Evolutionary conservation across 352 stramenopile species (phyloP).

Genomic region (Pythium angustatum): DNA sequence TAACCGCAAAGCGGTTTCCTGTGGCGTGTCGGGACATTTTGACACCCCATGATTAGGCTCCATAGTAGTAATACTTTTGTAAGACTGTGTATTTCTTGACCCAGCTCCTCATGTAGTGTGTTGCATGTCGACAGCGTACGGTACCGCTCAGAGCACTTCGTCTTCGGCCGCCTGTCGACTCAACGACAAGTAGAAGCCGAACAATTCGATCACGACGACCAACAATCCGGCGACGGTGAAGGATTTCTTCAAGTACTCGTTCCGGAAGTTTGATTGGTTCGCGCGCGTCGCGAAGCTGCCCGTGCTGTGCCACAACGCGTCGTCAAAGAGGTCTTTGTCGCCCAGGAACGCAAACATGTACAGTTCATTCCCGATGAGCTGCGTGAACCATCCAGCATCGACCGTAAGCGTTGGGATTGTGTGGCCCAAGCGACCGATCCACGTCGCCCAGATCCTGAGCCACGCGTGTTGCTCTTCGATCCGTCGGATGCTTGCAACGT

Average conservation of each 20-base stretch:
- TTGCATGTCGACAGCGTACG: too few species aligned
- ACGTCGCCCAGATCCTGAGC: not conserved
- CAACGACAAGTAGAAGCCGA: too few species aligned
- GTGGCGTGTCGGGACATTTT: not conserved
- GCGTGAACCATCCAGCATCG: not conserved
- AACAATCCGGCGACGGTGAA: too few species aligned
- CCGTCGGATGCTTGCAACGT: not conserved
- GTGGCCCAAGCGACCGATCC: not conserved
- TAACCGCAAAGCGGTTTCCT: too few species aligned
- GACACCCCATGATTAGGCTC: not conserved
- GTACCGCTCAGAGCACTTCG: too few species aligned
- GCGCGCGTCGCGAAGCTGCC: not conserved
- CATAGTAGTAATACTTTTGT: not conserved
- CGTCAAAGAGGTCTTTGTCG: not conserved
- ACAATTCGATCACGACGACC: too few species aligned
- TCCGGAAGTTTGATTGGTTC: not conserved
- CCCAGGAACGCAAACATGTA: not conserved
- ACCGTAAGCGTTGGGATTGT: not conserved
- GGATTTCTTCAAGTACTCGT: too few species aligned
- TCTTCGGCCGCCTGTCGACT: too few species aligned
- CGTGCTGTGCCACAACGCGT: not conserved
- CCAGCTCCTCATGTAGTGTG: too few species aligned
- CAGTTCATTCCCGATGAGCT: not conserved
- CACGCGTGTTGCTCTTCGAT: not conserved
- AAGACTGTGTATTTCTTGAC: too few species aligned